A percentile compares a stretch with the other conserved stretches of the same genome.
phyloP scores from a whole-genome alignment of 768 basidiomycete species.

The Xerocomus potaroensis region DNA sequence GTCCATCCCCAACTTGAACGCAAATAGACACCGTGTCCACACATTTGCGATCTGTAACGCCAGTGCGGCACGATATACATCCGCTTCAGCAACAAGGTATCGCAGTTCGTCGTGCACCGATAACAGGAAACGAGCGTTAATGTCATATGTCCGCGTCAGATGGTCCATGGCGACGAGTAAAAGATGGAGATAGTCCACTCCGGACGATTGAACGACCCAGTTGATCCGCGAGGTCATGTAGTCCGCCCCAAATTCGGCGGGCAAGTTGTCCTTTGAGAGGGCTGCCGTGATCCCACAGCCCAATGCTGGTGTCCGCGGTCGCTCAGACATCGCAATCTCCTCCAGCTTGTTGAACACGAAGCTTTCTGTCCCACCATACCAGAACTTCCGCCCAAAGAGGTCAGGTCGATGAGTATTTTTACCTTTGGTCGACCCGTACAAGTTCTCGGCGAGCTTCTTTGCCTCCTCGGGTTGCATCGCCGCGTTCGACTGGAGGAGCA shows the following conservation, averaged over 20 bases:
- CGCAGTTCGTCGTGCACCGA: constrained; percentile 97
- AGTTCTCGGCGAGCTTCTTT: constrained; percentile 70
- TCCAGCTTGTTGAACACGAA: constrained; percentile 98
- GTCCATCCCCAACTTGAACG: constrained; percentile 91
- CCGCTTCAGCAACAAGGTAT: constrained; percentile 85
- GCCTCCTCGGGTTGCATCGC: constrained; percentile 76
- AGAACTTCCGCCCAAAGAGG: constrained; percentile 80
- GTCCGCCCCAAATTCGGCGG: constrained; percentile 73
- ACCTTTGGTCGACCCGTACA: constrained; percentile 94
- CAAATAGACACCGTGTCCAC: constrained; percentile 91
- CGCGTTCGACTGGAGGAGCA: constrained; percentile 82
- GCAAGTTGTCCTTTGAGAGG: constrained; percentile 85
- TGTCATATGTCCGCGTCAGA: constrained; percentile 73
- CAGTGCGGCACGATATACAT: constrained; percentile 85
- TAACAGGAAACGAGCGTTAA: constrained; percentile 88
- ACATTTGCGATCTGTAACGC: constrained; percentile 94
- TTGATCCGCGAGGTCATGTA: constrained; percentile 97
- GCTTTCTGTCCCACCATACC: constrained; percentile 96
- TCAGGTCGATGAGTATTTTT: constrained; percentile 74
- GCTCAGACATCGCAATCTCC: constrained; percentile 83
- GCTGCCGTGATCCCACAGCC: constrained; percentile 94
- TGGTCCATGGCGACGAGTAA: constrained; percentile 94
- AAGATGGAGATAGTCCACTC: constrained; percentile 96
- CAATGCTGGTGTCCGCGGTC: constrained; percentile 87
- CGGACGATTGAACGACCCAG: constrained; percentile 99